phyloP scores from a whole-genome alignment of 371 early-diverging fungal genomes.

The Polyrhizophydium stewartii region DNA sequence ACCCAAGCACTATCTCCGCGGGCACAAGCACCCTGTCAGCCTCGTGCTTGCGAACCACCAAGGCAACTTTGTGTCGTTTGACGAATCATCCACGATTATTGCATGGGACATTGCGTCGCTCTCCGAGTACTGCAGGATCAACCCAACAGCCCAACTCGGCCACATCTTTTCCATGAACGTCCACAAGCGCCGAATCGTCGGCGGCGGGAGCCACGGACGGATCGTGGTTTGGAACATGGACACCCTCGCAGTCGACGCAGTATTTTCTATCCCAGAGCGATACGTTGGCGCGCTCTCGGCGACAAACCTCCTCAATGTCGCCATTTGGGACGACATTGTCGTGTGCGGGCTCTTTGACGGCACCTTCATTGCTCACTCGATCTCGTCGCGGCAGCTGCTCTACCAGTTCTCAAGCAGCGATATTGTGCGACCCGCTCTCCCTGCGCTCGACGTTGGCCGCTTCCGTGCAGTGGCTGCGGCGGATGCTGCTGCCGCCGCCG shows the following conservation, averaged over 20 bases:
- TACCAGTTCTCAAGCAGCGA: neutral
- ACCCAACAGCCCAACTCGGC: constrained; percentile 22
- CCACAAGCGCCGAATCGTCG: constrained; percentile 24
- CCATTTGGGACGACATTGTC: constrained; percentile 23
- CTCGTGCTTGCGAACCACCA: constrained; percentile 26
- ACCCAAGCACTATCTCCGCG: constrained; percentile 9
- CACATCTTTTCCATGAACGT: constrained; percentile 31
- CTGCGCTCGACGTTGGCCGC: no score
- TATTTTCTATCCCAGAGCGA: constrained; percentile 16
- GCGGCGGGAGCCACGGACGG: constrained; percentile 22
- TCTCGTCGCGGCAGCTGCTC: neutral
- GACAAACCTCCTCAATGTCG: constrained; percentile 28
- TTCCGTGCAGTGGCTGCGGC: no score
- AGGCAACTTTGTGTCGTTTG: constrained; percentile 28
- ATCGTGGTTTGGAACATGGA: constrained; percentile 26
- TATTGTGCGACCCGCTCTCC: no score
- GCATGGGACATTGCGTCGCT: constrained; percentile 10
- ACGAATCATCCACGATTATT: constrained; percentile 24
- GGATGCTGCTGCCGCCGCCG: no score
- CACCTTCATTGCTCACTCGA: constrained; percentile 17
- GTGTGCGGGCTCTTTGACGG: constrained; percentile 30
- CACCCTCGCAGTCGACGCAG: constrained; percentile 10
- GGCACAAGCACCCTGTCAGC: constrained; percentile 21
- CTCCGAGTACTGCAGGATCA: constrained; percentile 4
- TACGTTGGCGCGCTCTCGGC: constrained; percentile 16